phyloP scores from a whole-genome alignment of 805 yeast genomes.

The Yamadazyma ubonensis region DNA sequence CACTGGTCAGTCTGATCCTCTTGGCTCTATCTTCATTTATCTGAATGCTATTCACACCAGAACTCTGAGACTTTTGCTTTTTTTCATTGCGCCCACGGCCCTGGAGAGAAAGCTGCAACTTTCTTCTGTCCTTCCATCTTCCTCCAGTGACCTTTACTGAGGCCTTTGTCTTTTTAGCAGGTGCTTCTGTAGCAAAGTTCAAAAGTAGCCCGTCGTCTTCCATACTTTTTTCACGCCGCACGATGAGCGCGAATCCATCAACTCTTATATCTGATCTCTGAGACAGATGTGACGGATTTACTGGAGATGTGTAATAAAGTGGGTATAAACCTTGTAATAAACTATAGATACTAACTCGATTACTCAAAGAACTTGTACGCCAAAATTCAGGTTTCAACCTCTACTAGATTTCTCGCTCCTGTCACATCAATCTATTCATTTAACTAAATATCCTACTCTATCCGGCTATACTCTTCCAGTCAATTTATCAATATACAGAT shows the following conservation, averaged over 20 bases:
- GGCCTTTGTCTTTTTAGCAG: slow-evolving; percentile 21
- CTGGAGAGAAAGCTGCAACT: slow-evolving; percentile 49
- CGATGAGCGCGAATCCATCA: too few species aligned
- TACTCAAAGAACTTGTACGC: too few species aligned
- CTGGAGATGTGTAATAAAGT: not conserved
- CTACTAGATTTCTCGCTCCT: too few species aligned
- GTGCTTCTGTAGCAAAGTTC: slow-evolving; percentile 56
- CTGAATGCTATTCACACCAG: slow-evolving; percentile 34
- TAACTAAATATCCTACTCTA: too few species aligned
- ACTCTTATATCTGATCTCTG: too few species aligned
- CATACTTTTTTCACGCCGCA: slow-evolving; percentile 11
- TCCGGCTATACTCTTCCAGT: too few species aligned
- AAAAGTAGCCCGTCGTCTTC: slow-evolving; percentile 71
- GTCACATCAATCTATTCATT: too few species aligned
- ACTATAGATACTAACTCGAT: too few species aligned
- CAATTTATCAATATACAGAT: slow-evolving; percentile 12
- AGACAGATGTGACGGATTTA: too few species aligned
- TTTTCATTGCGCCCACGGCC: slow-evolving; percentile 39
- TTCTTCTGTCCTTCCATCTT: slow-evolving; percentile 78
- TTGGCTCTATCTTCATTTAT: slow-evolving; percentile 17
- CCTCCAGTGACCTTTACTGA: slow-evolving; percentile 61
- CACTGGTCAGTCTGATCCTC: slow-evolving; percentile 4
- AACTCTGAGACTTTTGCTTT: slow-evolving; percentile 18
- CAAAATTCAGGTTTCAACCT: too few species aligned
- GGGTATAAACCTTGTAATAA: too few species aligned